These are phyloP conservation scores for Penicillium olsonii DNA, from an alignment of 2,329 filamentous ascomycete genomes.

Conservation along the genomic window DNA sequence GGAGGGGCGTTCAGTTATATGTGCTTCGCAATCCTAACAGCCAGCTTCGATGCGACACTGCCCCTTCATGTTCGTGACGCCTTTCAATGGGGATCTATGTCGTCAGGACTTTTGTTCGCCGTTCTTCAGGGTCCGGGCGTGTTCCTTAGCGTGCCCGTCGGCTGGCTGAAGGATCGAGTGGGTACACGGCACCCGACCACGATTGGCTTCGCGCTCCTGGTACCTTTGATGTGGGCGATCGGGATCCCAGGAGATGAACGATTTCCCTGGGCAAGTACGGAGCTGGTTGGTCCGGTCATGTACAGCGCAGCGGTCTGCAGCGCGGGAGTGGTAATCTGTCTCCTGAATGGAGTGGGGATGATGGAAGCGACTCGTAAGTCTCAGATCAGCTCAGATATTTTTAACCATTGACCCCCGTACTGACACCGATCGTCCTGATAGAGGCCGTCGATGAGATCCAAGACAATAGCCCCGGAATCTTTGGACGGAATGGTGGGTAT, in stretches of 20 bases:
- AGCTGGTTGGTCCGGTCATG: slow-evolving; percentile 20
- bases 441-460: slow-evolving; percentile 26
- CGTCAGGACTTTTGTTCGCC: slow-evolving; percentile 59
- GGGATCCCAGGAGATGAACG: slow-evolving; percentile 31
- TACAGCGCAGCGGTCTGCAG: slow-evolving; percentile 22
- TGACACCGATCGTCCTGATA: slow-evolving; percentile 1
- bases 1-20: slow-evolving; percentile 47
- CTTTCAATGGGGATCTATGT: slow-evolving; percentile 58
- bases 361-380: slow-evolving; percentile 34
- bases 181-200: slow-evolving; percentile 28
- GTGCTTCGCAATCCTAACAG: slow-evolving; percentile 53
- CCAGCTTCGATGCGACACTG: slow-evolving; percentile 58
- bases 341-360: slow-evolving; percentile 30
- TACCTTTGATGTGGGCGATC: slow-evolving; percentile 28
- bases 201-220: slow-evolving; percentile 26
- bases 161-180: slow-evolving; percentile 41
- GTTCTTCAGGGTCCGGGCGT: slow-evolving; percentile 59
- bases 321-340: slow-evolving; percentile 25
- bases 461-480: slow-evolving; percentile 22
- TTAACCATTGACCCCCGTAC: background rate
- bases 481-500: slow-evolving; percentile 29
- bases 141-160: slow-evolving; percentile 61
- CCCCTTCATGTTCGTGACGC: slow-evolving; percentile 56
- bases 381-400: no score
- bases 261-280: slow-evolving; percentile 26